Evolutionary conservation across 192 early-diverging fungal species (phyloP).

Genomic region (Oehlia diaphana): DNA sequence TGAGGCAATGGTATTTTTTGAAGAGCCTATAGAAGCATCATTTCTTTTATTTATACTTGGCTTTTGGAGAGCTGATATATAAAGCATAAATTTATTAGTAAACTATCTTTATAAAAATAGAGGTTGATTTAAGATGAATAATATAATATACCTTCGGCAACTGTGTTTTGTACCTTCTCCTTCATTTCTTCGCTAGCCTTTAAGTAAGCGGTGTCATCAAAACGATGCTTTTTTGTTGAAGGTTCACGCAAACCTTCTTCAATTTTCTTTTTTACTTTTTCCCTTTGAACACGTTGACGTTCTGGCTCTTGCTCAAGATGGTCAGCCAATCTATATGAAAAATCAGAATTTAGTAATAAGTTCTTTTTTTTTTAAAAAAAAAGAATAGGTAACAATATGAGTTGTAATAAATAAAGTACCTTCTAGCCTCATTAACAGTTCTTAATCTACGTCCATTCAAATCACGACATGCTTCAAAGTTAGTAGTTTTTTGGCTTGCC

Average conservation of each 20-base stretch:
- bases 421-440: conserved; percentile 88
- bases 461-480: conserved; percentile 93
- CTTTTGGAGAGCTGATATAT: background rate
- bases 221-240: conserved; percentile 70
- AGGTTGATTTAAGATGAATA: background rate
- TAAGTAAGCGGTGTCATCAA: conserved; percentile 81
- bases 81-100: background rate
- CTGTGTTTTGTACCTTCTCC: conserved; percentile 60
- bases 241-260: conserved; percentile 62
- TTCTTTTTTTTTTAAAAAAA: background rate
- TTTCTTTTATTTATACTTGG: background rate
- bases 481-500: conserved; percentile 85
- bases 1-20: background rate
- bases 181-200: conserved; percentile 65
- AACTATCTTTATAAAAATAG: background rate
- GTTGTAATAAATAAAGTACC: conserved; percentile 47
- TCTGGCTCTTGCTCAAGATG: conserved; percentile 69
- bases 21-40: background rate
- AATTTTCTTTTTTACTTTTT: conserved; percentile 73
- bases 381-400: background rate
- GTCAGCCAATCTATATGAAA: conserved; percentile 59
- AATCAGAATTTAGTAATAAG: conserved; percentile 6
- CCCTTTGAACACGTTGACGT: conserved; percentile 60
- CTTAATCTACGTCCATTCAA: conserved; percentile 85
- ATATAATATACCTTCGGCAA: conserved; percentile 33